Evolutionary conservation across 805 yeast genomes (phyloP), one percentile per base, ranked within the genome.

Genomic region (Candida palmyrensis): DNA sequence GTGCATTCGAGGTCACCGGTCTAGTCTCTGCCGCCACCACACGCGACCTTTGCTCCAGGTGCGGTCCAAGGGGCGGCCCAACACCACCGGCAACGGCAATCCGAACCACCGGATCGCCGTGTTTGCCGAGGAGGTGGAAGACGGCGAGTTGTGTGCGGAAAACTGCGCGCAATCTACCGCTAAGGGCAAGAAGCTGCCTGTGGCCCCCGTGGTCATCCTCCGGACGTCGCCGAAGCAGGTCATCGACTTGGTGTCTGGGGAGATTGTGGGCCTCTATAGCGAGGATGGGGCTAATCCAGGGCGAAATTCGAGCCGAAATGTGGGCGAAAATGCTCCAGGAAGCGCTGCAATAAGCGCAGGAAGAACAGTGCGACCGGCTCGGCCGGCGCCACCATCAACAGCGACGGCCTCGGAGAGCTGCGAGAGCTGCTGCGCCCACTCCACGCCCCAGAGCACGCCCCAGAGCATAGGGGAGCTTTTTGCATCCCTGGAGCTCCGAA

Each of bases 1-100:
- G 48, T 90, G 98, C 51, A 86, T 92, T 16, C 66, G 96, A 27
- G 97, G 97, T 12, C 98, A 90, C 51, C 62, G 98, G 25, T 84
- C 96, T 1, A 78, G 90, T 1, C 77, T 81, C 35, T 90, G 98
- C 56, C 75, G 75, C 34, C 98, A 90, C 57, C 75, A 82, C 19
- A 67, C 73, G 33, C 68, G 96, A 29, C 86, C 92, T 16, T 64
- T 90, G 25, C 79, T 89, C 9, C 85, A 87, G 47, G 96, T 90
- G 9, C 71, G 96, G 18, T 75, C 85, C n/a, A 73, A 95, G 38
- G 98, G 97, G 1, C 62, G 97, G 29, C 97, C 96, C 0, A 66
- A 74, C 18, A 68, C 77, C 7, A 77, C 71, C 32, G 74, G 73
- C 4, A 63, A 64, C 30, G 65, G 65, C 16, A 66, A 66, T 44